Evolutionary conservation across 306 rosid species (phyloP), one percentile per base, ranked within the genome.

Genomic region (Citrullus amarus): DNA sequence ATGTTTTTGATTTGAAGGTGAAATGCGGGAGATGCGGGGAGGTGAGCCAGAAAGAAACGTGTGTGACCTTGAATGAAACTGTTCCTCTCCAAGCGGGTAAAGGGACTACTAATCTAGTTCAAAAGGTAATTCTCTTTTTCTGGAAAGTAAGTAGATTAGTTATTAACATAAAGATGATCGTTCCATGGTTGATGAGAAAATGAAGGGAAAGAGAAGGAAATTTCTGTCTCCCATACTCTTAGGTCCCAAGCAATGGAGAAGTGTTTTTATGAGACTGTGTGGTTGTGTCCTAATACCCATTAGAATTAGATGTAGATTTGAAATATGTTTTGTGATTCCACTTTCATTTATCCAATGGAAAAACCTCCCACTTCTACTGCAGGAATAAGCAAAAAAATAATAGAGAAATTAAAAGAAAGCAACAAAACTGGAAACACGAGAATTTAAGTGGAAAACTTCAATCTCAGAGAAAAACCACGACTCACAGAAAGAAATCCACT

Each of bases 21-120:
- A 92, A 88, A 86, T 94, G 98, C 60, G 96, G 88, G 48, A 88
- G 88, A 28, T 94, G 98, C 39, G 97, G 97, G 53, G 98, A 94
- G 84, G 55, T 90, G 71, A 94, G 88, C 88, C 89, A 85, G 66
- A 94, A 78, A 66, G 98, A 94, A 84, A 94, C 96, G 14, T 87
- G 91, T 66, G 90, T 94, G 60, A 32, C 71, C 48, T 83, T 90
- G 85, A 86, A 83, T 75, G 98, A 92, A 57, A 90, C 88, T 77
- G 85, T 94, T 84, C 84, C 97, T 70, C 91, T 90, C 43, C 95
- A 96, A 1, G 85, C 77, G 50, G 93, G 97, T 82, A 89, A 86
- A 58, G 95, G 87, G 72, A 86, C 84, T n/a, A 85, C 97, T 22
- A 86, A 94, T 86, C 96, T 94, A 80, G 78, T 90, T 83, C 98